Base-by-base conservation (phyloP, 345 rosid genomes). In the Nephelium lappaceum region DNA sequence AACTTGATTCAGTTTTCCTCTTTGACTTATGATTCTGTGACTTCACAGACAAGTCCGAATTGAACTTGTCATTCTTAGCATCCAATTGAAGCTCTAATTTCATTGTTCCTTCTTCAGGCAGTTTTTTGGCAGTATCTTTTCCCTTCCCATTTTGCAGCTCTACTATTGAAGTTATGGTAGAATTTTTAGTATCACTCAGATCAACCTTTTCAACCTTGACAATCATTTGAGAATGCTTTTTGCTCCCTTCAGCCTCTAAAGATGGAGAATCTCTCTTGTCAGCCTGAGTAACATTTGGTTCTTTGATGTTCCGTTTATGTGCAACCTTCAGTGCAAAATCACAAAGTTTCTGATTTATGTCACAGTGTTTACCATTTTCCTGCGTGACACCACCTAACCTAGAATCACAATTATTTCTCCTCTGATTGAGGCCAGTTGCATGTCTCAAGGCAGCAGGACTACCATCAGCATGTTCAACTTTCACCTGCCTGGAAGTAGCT, bases 91-190 rank as follows among this genome's bases (percentile, higher is more conserved):
- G 65, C 60, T 77, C 73, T 66, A 55, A 51, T 51, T 71, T 77
- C 18, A 67, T 14, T 67, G 70, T 75, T 47, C 71, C 83, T 77
- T 81, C 84, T 23, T 64, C 78, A 31, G 62, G 69, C 62, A 23
- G 78, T 74, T 64, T 42, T 24, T 49, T 65, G 71, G 80, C 73
- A 67, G 82, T 39, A 69, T 65, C 78, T 79, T 78, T 76, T 11
- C 73, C 85, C 41, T 77, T 73, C 66, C 63, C 84, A 57, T 83
- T 87, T 70, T 81, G 87, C 78, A 79, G 72, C 51, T 81, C 86
- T 72, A 81, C 49, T 73, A 83, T 73, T 41, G 84, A 75, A 77
- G 86, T 81, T 67, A 86, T 73, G 47, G 86, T 84, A 73, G 84
- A 87, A 73, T 75, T 85, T 67, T 85, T 51, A 15, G 57, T 51